Conservation (phyloP, 2,329 filamentous ascomycete genomes). For the Clarireedia monteithiana region DNA sequence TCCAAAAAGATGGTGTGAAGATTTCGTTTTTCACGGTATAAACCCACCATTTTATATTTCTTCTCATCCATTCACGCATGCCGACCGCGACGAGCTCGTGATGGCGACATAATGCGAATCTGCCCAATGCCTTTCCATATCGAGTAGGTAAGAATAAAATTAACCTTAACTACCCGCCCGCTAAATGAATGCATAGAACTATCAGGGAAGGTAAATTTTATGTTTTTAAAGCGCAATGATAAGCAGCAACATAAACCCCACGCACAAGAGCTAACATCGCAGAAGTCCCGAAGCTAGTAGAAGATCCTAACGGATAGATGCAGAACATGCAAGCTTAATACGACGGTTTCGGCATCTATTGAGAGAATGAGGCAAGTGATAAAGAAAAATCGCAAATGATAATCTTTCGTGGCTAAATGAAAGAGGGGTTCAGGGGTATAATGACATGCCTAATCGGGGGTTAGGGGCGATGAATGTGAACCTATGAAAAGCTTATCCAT, state of each 20-base stretch:
- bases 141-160: background rate
- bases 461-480: background rate
- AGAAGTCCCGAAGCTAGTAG: slow-evolving; percentile 5
- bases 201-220: slow-evolving; percentile 3
- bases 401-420: slow-evolving; percentile 1
- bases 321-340: background rate
- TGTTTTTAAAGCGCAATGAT: background rate
- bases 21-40: too few species aligned
- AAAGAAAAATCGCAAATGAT: background rate
- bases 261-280: background rate
- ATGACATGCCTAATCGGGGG: slow-evolving; percentile 2
- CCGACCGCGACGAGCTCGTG: background rate
- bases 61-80: background rate
- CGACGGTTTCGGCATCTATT: background rate
- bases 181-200: background rate
- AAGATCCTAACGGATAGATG: background rate
- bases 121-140: background rate
- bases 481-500: too few species aligned
- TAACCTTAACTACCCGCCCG: background rate
- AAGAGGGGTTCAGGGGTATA: background rate
- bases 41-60: background rate
- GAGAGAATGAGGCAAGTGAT: slow-evolving; percentile 1
- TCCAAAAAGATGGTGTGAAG: background rate
- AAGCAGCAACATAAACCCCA: background rate
- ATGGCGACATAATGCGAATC: background rate